Conservation (phyloP, 2,329 filamentous ascomycete genomes). For the Paramyrothecium sp. region DNA sequence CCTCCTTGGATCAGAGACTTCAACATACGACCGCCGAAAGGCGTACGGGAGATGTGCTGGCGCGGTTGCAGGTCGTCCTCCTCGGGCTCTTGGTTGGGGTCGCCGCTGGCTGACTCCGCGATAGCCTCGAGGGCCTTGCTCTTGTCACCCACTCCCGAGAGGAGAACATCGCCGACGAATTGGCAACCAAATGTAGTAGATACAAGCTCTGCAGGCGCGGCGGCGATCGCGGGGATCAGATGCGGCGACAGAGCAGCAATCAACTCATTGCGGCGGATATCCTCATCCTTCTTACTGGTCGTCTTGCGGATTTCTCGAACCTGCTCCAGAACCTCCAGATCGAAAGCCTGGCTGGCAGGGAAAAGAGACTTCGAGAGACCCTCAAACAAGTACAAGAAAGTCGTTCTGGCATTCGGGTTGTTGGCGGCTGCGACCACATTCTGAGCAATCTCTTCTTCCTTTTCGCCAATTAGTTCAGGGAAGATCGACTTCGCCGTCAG, state of each 20-base stretch:
- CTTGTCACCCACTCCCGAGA: conserved; percentile 76
- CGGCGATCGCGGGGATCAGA: conserved; percentile 71
- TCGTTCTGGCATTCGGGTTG: conserved; percentile 62
- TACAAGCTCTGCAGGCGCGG: conserved; percentile 66
- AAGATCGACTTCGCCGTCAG: conserved; percentile 83
- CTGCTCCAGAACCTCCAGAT: conserved; percentile 72
- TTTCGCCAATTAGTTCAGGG: conserved; percentile 77
- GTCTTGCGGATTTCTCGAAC: conserved; percentile 74
- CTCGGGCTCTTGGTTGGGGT: conserved; percentile 42
- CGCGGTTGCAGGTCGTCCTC: conserved; percentile 38
- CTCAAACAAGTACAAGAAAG: conserved; percentile 81
- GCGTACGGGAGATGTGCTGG: conserved; percentile 58
- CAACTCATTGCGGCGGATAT: conserved; percentile 72
- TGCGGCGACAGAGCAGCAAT: conserved; percentile 70
- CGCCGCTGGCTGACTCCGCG: conserved; percentile 59
- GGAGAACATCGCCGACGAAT: conserved; percentile 78
- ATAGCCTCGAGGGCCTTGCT: conserved; percentile 69
- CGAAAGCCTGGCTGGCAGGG: conserved; percentile 59
- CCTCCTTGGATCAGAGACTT: conserved; percentile 91
- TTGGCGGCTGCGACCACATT: conserved; percentile 65
- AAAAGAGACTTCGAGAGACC: conserved; percentile 61
- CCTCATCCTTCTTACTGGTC: conserved; percentile 91
- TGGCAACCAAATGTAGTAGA: conserved; percentile 82
- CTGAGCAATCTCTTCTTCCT: conserved; percentile 58
- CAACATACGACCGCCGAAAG: conserved; percentile 76